A percentile compares a stretch with the other conserved stretches of the same genome.
Conservation (phyloP, 2,329 filamentous ascomycete species). For the Diaporthe sp. region DNA sequence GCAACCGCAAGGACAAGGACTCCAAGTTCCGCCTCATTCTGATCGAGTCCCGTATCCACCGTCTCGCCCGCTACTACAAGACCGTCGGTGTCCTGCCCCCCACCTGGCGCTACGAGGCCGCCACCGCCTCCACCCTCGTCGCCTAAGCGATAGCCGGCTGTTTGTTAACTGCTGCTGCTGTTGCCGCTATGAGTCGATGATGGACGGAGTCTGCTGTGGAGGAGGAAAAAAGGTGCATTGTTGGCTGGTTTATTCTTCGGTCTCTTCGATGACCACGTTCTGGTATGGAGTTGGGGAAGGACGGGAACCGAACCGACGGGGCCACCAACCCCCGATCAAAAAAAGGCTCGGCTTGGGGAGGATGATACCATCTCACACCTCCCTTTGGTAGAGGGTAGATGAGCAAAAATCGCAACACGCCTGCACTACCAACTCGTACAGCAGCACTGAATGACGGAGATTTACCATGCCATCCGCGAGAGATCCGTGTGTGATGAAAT, state of each 20-base stretch:
- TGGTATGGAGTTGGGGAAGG: slow-evolving; percentile 60
- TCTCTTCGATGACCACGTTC: slow-evolving; percentile 30
- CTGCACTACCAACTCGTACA: slow-evolving; percentile 28
- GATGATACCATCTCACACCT: slow-evolving; percentile 16
- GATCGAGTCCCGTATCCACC: slow-evolving; percentile 99
- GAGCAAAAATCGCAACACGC: slow-evolving; percentile 26
- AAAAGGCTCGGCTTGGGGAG: slow-evolving; percentile 9
- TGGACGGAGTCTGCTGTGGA: slow-evolving; percentile 27
- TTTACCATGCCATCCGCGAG: background rate
- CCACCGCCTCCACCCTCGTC: slow-evolving; percentile 94
- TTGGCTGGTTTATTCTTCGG: slow-evolving; percentile 23
- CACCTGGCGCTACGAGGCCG: slow-evolving; percentile 99
- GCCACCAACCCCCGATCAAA: background rate
- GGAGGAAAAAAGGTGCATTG: slow-evolving; percentile 41
- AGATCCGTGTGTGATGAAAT: background rate
- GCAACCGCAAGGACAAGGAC: slow-evolving; percentile 99
- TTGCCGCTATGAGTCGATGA: slow-evolving; percentile 47
- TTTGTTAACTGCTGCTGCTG: slow-evolving; percentile 21
- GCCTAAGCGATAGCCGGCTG: slow-evolving; percentile 71
- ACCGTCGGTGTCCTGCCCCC: slow-evolving; percentile 87
- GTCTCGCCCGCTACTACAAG: slow-evolving; percentile 99
- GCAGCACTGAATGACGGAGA: slow-evolving; percentile 14
- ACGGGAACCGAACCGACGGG: slow-evolving; percentile 14
- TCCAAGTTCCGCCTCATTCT: slow-evolving; percentile 99
- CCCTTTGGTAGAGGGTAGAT: slow-evolving; percentile 34